Base-by-base conservation (phyloP, 2,329 filamentous ascomycete species). In the Fusarium sp. region DNA sequence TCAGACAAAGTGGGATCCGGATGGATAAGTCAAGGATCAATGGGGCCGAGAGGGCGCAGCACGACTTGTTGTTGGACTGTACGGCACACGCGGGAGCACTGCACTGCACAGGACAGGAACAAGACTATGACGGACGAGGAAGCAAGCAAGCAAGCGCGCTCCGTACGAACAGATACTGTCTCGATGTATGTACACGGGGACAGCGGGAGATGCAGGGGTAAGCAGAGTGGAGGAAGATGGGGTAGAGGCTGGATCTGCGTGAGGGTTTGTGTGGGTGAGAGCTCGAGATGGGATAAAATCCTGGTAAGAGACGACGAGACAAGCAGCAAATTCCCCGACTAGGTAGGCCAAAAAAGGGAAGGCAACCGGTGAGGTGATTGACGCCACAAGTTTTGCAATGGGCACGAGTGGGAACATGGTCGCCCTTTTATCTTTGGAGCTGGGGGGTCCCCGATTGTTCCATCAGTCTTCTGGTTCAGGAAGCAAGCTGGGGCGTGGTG, bases 301-400 rank as follows among this genome's bases (percentile, higher is more conserved):
- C 58, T 63, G 62, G 50, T 38, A 50, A 63, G 50, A 42, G 57
- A 63, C 40, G 68, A 63, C 58, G 68, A 73, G 65, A 58, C 59
- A 35, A 60, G 65, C 57, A 63, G 64, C 67, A 60, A 76, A 71
- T 62, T 68, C 61, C 65, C 67, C 66, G 69, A 76, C 47, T 60
- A 58, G 64, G 40, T 56, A 31, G 36, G 56, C 62, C 69, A 63
- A 60, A 70, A 74, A 56, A 25, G 63, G 70, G 65, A 73, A 74
- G 59, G 65, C 18, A 66, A 70, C 69, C 73, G 66, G 67, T 78
- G 77, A 79, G 65, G 76, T 78, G 74, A 77, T 78, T 68, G 65
- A 73, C 69, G 76, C 77, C 76, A 77, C 76, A 75, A 68, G 56
- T 76, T 77, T 79, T 77, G 69, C 73, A 74, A 79, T 75, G 45